phyloP scores from a whole-genome alignment of 2,329 filamentous ascomycete species.

The Torrubiellomyces zombiae region DNA sequence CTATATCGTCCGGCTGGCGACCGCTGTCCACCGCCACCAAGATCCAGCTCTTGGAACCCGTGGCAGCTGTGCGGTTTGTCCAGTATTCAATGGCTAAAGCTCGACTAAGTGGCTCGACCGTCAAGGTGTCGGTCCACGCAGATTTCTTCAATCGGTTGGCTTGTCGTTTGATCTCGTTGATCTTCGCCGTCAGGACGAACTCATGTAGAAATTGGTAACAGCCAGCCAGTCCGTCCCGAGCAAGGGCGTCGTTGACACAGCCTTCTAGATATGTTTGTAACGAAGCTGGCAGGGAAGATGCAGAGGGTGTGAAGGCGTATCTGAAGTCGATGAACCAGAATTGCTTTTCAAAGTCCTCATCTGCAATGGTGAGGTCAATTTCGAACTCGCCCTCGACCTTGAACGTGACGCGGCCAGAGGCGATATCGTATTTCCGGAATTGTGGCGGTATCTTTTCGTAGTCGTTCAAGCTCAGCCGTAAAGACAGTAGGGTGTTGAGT shows the following conservation, averaged over 20 bases:
- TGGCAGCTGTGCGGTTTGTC: slow-evolving; percentile 36
- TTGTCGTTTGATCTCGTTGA: slow-evolving; percentile 66
- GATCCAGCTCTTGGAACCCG: slow-evolving; percentile 71
- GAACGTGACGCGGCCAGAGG: slow-evolving; percentile 82
- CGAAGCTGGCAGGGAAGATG: slow-evolving; percentile 40
- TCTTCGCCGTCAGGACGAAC: slow-evolving; percentile 77
- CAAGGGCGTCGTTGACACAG: slow-evolving; percentile 55
- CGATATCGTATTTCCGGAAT: slow-evolving; percentile 62
- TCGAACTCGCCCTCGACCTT: slow-evolving; percentile 73
- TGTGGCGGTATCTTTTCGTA: slow-evolving; percentile 57
- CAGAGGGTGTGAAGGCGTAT: slow-evolving; percentile 60
- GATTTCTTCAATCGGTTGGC: slow-evolving; percentile 50
- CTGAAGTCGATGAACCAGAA: slow-evolving; percentile 92
- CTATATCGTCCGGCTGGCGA: slow-evolving; percentile 22
- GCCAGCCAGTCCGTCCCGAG: slow-evolving; percentile 52
- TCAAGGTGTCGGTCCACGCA: slow-evolving; percentile 64
- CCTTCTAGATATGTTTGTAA: slow-evolving; percentile 51
- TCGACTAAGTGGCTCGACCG: slow-evolving; percentile 64
- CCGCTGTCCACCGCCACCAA: slow-evolving; percentile 69
- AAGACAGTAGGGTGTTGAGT: slow-evolving; percentile 67
- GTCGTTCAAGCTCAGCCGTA: slow-evolving; percentile 74
- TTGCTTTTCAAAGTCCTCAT: slow-evolving; percentile 67
- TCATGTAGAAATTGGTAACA: slow-evolving; percentile 83
- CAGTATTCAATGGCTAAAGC: slow-evolving; percentile 85
- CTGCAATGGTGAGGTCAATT: slow-evolving; percentile 77